Conservation (phyloP, 208 protist genomes). For the Trypanosoma melophagium region DNA sequence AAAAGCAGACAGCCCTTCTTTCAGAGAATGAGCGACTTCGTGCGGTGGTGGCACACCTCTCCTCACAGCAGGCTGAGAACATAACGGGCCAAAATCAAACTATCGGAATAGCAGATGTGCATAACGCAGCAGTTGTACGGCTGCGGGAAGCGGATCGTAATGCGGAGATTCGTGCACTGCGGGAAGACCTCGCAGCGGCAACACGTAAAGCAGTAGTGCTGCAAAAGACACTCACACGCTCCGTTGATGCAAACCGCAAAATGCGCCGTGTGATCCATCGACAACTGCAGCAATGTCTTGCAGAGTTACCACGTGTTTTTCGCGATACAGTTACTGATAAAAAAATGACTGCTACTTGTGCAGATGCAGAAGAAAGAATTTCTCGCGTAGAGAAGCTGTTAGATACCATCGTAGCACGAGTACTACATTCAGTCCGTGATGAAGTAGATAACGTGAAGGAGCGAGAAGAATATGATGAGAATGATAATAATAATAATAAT, state of each 20-base stretch:
- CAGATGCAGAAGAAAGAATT: slow-evolving; percentile 9
- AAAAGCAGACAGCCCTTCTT: background rate
- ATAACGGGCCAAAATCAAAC: background rate
- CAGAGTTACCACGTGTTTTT: slow-evolving; percentile 6
- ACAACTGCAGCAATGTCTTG: slow-evolving; percentile 14
- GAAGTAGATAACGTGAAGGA: background rate
- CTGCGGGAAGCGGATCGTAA: background rate
- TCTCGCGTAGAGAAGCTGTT: slow-evolving; percentile 16
- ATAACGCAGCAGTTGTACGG: slow-evolving; percentile 4
- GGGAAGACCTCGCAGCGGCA: background rate
- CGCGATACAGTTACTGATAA: background rate
- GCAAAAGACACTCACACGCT: slow-evolving; percentile 16
- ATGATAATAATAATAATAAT: slow-evolving; percentile 1
- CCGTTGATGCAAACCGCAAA: slow-evolving; percentile 19
- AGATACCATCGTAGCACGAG: background rate
- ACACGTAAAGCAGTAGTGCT: slow-evolving; percentile 12
- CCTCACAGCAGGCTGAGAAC: slow-evolving; percentile 12
- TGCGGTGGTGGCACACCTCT: slow-evolving; percentile 5
- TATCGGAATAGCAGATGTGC: slow-evolving; percentile 4
- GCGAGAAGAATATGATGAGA: background rate
- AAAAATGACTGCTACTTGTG: background rate
- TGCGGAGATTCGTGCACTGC: background rate
- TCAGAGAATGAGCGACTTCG: slow-evolving; percentile 19
- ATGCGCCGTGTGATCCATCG: slow-evolving; percentile 8
- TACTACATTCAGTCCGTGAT: background rate